These are phyloP conservation scores for Claviceps spartinae DNA, from an alignment of 2,329 filamentous ascomycete species.

Conservation along the genomic window DNA sequence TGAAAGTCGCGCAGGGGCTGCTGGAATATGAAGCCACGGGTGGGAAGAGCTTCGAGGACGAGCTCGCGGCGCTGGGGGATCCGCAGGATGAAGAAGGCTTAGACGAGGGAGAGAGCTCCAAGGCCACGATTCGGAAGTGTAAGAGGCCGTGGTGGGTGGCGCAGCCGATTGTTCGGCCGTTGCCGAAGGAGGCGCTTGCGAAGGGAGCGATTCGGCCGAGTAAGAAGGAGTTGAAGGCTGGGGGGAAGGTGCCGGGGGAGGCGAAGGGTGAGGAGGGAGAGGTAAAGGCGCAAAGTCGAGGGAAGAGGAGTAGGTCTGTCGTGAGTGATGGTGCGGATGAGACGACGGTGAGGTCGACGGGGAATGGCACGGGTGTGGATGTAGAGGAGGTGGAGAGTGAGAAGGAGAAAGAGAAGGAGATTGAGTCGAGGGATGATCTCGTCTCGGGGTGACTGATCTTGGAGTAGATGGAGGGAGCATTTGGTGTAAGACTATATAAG, in stretches of 20 bases:
- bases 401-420: background rate
- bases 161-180: conserved; percentile 72
- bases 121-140: conserved; percentile 57
- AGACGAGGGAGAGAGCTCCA: conserved; percentile 44
- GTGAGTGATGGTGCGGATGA: conserved; percentile 17
- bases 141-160: conserved; percentile 81
- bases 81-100: conserved; percentile 17
- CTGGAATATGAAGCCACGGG: conserved; percentile 47
- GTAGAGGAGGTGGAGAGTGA: background rate
- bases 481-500: no score
- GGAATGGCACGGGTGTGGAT: background rate
- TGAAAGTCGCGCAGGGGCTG: conserved; percentile 57
- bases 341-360: conserved; percentile 2
- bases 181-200: conserved; percentile 76
- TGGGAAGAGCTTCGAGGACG: conserved; percentile 34
- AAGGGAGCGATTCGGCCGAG: conserved; percentile 64
- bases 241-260: conserved; percentile 3
- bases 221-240: conserved; percentile 44
- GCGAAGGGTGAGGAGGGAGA: conserved; percentile 20
- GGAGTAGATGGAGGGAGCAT: background rate
- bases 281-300: conserved; percentile 12
- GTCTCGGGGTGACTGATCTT: background rate
- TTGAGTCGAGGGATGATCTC: background rate
- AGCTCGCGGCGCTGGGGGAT: conserved; percentile 13
- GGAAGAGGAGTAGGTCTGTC: background rate